Percentiles rank a stretch among this genome's conserved stretches.
These are phyloP conservation scores for Botryosphaeria dothidea DNA, from an alignment of 2,329 filamentous ascomycete genomes.

Conservation along the genomic window DNA sequence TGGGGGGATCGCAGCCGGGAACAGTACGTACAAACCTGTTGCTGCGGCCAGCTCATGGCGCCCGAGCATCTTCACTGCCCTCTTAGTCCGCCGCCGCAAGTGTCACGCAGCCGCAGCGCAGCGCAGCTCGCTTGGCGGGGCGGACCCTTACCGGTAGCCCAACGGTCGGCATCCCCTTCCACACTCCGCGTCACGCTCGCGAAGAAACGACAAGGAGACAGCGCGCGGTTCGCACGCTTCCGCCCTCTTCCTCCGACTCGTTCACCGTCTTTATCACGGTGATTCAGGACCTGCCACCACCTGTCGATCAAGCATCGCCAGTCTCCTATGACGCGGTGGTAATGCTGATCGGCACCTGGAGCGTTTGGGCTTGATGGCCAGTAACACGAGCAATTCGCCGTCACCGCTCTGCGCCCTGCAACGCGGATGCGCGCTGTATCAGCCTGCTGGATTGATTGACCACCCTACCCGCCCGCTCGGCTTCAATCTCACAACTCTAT, in stretches of 20 bases:
- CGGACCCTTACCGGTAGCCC: background rate
- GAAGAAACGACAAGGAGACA: too few species aligned
- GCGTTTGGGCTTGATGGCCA: constrained; percentile 14
- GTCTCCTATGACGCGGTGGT: constrained; percentile 8
- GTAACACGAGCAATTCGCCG: background rate
- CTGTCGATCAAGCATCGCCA: constrained; percentile 10
- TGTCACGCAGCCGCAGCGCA: background rate
- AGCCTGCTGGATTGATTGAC: background rate
- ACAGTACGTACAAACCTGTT: background rate
- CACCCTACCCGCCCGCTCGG: background rate
- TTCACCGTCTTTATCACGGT: background rate
- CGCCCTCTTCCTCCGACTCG: background rate
- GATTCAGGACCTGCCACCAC: constrained; percentile 5
- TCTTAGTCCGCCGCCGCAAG: too few species aligned
- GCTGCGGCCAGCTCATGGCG: constrained; percentile 3
- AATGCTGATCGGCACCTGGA: constrained; percentile 11
- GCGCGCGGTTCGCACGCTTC: too few species aligned
- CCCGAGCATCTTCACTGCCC: too few species aligned
- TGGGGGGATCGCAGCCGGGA: constrained; percentile 7
- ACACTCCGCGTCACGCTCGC: background rate
- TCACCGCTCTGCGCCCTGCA: constrained; percentile 4
- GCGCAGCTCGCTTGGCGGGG: background rate
- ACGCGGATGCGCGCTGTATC: too few species aligned
- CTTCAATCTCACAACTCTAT: background rate
- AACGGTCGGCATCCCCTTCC: background rate